A percentile compares a stretch with the other conserved stretches of the same genome.
These are phyloP conservation scores for Colletotrichum destructivum DNA, from an alignment of 2,329 filamentous ascomycete species.

Conservation along the genomic window DNA sequence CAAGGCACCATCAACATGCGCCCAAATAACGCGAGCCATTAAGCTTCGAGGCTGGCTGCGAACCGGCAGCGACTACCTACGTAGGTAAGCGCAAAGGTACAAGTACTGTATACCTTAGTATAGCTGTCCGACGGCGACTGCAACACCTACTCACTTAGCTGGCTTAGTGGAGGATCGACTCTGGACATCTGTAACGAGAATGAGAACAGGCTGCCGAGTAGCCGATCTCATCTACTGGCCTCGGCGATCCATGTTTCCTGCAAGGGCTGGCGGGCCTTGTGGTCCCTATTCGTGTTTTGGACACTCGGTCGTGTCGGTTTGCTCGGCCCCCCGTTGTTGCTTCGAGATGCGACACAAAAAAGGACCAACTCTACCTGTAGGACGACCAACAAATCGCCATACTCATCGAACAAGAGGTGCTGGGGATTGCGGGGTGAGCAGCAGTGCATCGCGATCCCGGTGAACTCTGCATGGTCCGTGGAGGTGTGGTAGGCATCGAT, in stretches of 20 bases:
- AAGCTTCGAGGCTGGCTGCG: constrained; percentile 18
- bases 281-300: constrained; percentile 10
- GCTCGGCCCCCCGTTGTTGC: constrained; percentile 22
- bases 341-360: constrained; percentile 1
- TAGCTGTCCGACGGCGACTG: constrained; percentile 4
- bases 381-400: constrained; percentile 4
- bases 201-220: constrained; percentile 27
- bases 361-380: no score
- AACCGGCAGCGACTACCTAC: constrained; percentile 3
- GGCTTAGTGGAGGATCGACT: constrained; percentile 10
- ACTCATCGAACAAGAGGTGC: constrained; percentile 24
- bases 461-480: background rate
- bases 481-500: background rate
- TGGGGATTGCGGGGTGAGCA: constrained; percentile 23
- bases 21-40: constrained; percentile 16
- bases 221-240: constrained; percentile 22
- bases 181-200: constrained; percentile 5
- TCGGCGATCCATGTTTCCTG: constrained; percentile 30
- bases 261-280: constrained; percentile 9
- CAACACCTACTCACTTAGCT: background rate
- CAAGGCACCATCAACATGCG: background rate
- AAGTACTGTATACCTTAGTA: no score
- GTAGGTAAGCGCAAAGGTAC: no score
- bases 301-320: background rate
- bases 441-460: background rate